Conservation (phyloP, 352 stramenopile species). For the Elongisporangium anandrum region DNA sequence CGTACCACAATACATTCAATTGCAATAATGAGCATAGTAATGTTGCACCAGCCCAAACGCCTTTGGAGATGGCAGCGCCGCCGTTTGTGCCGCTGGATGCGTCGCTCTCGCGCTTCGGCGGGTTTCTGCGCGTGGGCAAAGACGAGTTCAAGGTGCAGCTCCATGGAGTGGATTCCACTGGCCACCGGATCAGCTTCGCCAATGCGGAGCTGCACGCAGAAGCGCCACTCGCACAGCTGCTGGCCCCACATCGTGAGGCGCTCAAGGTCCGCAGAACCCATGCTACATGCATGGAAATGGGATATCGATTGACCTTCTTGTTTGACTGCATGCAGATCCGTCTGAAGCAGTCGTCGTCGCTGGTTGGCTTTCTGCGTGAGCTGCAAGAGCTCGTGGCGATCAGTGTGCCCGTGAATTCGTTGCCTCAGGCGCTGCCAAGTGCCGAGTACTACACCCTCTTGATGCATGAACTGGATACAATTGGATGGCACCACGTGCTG, state of each 20-base stretch:
- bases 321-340: constrained; percentile 16
- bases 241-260: constrained; percentile 33
- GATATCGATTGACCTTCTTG: background rate
- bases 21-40: background rate
- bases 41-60: too few relatives aligned
- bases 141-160: constrained; percentile 55
- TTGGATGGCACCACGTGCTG: constrained; percentile 56
- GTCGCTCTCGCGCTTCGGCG: constrained; percentile 29
- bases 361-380: constrained; percentile 45
- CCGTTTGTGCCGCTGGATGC: constrained; percentile 44
- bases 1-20: background rate
- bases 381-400: constrained; percentile 60
- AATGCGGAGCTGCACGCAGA: constrained; percentile 49
- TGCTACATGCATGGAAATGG: background rate
- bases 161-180: constrained; percentile 19
- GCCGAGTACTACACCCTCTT: constrained; percentile 58
- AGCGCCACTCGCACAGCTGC: constrained; percentile 33
- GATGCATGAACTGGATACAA: constrained; percentile 48
- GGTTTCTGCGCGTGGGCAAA: constrained; percentile 44
- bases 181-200: constrained; percentile 22
- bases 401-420: constrained; percentile 12
- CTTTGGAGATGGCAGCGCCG: background rate
- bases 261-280: constrained; percentile 29
- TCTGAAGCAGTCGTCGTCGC: constrained; percentile 46
- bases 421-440: constrained; percentile 22